Evolutionary conservation across 345 rosid species (phyloP).

Genomic region (Psidium guajava): DNA sequence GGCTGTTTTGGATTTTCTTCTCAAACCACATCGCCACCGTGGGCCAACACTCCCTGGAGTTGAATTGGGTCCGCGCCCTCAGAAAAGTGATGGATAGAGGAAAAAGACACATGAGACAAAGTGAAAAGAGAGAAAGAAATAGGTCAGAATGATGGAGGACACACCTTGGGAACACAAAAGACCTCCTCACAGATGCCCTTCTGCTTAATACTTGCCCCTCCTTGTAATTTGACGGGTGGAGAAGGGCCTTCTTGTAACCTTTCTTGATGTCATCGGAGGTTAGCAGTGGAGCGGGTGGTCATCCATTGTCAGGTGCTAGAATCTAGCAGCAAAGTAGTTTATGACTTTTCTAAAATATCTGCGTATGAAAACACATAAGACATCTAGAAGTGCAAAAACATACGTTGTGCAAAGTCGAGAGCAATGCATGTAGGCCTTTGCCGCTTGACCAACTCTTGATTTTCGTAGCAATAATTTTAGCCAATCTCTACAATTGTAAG

Average conservation of each 20-base stretch:
- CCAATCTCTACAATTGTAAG: background rate
- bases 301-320: constrained; percentile 45
- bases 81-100: constrained; percentile 14
- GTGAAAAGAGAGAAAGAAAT: no score
- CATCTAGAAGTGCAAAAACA: no score
- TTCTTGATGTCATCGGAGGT: constrained; percentile 84
- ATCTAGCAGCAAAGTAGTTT: no score
- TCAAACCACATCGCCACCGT: no score
- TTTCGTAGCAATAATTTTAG: no score
- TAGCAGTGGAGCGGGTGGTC: constrained; percentile 80
- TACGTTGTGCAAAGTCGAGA: no score
- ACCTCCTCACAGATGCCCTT: constrained; percentile 75
- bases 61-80: constrained; percentile 91
- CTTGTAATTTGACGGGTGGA: constrained; percentile 85
- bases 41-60: constrained; percentile 70
- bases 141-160: background rate
- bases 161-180: constrained; percentile 85
- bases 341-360: no score
- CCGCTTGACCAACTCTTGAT: no score
- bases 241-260: constrained; percentile 95
- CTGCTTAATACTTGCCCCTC: constrained; percentile 86
- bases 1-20: no score
- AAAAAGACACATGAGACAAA: background rate
- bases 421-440: no score
- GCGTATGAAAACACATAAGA: no score